Evolutionary conservation across 768 basidiomycete genomes (phyloP).

Genomic region (Suillus spraguei): DNA sequence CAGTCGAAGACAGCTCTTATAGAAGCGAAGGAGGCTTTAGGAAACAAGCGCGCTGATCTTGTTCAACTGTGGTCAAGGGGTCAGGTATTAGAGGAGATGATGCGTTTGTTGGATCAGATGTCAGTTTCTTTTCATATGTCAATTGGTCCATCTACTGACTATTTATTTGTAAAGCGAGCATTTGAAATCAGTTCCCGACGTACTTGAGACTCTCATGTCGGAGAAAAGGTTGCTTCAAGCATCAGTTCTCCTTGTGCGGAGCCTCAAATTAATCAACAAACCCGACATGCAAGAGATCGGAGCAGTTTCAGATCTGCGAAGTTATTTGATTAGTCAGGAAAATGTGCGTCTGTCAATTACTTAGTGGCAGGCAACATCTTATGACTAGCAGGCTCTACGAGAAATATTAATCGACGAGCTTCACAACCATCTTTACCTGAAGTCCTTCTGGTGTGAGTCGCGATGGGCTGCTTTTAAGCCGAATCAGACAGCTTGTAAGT

Average conservation of each 20-base stretch:
- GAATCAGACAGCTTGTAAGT: constrained; percentile 77
- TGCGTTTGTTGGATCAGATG: constrained; percentile 94
- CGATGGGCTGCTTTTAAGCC: constrained; percentile 87
- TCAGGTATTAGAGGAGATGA: constrained; percentile 94
- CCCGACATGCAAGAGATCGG: constrained; percentile 94
- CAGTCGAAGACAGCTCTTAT: constrained; percentile 70
- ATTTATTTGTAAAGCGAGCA: constrained; percentile 62
- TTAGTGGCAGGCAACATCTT: constrained; percentile 4
- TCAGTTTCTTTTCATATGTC: constrained; percentile 39
- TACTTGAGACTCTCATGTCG: constrained; percentile 90
- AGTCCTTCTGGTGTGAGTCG: constrained; percentile 93
- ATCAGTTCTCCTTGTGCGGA: constrained; percentile 81
- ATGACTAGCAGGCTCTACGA: constrained; percentile 66
- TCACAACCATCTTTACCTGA: constrained; percentile 96
- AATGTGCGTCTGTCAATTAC: constrained; percentile 53
- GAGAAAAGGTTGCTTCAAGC: constrained; percentile 94
- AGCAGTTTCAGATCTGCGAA: constrained; percentile 86
- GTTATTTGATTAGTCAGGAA: constrained; percentile 86
- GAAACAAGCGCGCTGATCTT: constrained; percentile 84
- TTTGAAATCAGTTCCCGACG: constrained; percentile 88
- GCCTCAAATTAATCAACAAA: constrained; percentile 88
- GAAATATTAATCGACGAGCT: constrained; percentile 96
- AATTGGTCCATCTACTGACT: constrained; percentile 17
- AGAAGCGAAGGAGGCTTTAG: constrained; percentile 79
- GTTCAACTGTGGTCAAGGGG: constrained; percentile 89